Conservation (phyloP, 139 green algal genomes). For the Chlamydomonas sp. region DNA sequence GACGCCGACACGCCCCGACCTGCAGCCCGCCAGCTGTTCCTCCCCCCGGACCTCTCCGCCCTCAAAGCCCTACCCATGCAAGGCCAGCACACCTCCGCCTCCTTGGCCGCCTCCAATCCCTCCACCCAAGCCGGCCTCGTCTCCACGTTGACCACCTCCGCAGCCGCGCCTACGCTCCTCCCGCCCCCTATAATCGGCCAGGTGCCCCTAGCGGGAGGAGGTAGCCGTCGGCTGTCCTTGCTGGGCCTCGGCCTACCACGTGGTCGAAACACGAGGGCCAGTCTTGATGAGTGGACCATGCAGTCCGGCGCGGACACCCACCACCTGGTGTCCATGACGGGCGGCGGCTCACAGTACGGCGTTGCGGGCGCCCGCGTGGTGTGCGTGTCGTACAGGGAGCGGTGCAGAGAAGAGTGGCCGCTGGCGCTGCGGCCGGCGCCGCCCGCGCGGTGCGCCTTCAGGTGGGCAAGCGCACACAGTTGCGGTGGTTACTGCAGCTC, state of each 20-base stretch:
- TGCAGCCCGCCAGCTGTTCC: no score
- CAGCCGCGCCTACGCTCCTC: neutral
- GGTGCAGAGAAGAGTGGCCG: constrained; percentile 32
- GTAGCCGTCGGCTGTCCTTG: constrained; percentile 4
- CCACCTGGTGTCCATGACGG: neutral
- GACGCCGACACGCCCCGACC: no score
- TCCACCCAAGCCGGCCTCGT: neutral
- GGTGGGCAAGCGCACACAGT: neutral
- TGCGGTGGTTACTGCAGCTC: no score
- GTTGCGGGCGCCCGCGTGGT: neutral
- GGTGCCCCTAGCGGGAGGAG: neutral
- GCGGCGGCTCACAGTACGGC: neutral
- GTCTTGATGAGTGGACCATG: neutral
- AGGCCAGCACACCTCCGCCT: no score
- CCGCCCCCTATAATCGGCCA: no score
- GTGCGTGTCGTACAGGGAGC: constrained; percentile 8
- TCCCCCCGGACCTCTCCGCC: no score
- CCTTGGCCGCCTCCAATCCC: neutral
- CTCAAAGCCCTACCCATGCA: no score
- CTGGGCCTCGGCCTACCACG: neutral
- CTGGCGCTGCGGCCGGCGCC: constrained; percentile 19
- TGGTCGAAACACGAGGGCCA: neutral
- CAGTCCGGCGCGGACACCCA: neutral
- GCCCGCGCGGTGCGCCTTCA: constrained; percentile 26
- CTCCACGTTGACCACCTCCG: neutral